A percentile compares a stretch with the other conserved stretches of the same genome.
Conservation (phyloP, 2,329 filamentous ascomycete genomes). For the Cladosporium sp. region DNA sequence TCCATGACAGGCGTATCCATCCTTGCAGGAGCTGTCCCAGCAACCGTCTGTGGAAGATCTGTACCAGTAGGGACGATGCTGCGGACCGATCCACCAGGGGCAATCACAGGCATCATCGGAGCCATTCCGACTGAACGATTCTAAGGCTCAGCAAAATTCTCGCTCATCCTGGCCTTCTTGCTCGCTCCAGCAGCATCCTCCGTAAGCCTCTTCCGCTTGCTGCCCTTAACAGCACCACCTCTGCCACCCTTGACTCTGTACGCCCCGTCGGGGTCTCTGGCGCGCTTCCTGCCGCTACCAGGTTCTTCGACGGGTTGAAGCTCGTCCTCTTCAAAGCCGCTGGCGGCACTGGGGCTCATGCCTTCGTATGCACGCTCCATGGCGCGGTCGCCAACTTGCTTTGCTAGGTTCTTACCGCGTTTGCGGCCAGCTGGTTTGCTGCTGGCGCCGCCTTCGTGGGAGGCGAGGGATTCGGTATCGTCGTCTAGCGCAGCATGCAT, state of each 20-base stretch:
- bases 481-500: conserved; percentile 22
- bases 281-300: conserved; percentile 32
- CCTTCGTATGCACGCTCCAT: conserved; percentile 31
- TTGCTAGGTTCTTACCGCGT: conserved; percentile 28
- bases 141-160: conserved; percentile 2
- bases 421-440: conserved; percentile 5
- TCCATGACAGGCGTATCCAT: too few species aligned
- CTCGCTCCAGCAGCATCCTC: conserved; percentile 12
- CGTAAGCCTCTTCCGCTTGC: conserved; percentile 37
- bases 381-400: conserved; percentile 33
- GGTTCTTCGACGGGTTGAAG: conserved; percentile 24
- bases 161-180: conserved; percentile 22
- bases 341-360: conserved; percentile 31
- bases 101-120: too few species aligned
- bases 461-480: conserved; percentile 72
- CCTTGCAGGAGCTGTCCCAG: too few species aligned
- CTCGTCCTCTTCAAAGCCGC: conserved; percentile 39
- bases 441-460: conserved; percentile 55
- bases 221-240: conserved; percentile 36
- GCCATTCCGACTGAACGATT: background rate
- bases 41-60: too few species aligned
- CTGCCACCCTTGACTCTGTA: conserved; percentile 48
- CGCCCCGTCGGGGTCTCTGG: conserved; percentile 39
- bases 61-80: too few species aligned
- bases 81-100: too few species aligned